These are phyloP conservation scores for Chaetoscypha palmicola DNA, from an alignment of 2,329 filamentous ascomycete species.

Conservation along the genomic window DNA sequence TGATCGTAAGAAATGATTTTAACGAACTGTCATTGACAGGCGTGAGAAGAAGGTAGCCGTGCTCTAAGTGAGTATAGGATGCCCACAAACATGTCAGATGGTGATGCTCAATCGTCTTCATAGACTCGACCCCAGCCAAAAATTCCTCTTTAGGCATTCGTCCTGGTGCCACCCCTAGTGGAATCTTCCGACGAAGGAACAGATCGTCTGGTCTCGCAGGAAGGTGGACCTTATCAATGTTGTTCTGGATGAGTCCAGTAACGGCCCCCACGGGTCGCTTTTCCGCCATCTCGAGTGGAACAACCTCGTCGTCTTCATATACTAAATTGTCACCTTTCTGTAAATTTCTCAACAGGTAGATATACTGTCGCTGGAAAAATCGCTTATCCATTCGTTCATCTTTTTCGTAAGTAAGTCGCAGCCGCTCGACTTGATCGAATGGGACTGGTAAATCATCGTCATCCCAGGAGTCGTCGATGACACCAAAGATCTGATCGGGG, in stretches of 20 bases:
- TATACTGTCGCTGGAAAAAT: constrained; percentile 65
- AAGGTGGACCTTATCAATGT: constrained; percentile 54
- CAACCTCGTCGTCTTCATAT: constrained; percentile 60
- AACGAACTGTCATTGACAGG: constrained; percentile 61
- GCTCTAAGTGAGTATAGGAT: constrained; percentile 59
- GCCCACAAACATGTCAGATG: constrained; percentile 66
- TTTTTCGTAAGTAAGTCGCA: constrained; percentile 51
- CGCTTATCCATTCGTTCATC: constrained; percentile 59
- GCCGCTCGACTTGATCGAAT: constrained; percentile 55
- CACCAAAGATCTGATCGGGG: constrained; percentile 66
- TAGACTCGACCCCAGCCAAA: constrained; percentile 50
- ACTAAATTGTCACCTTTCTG: constrained; percentile 52
- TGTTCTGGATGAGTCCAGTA: constrained; percentile 33
- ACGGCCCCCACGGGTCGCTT: constrained; percentile 41
- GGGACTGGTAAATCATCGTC: constrained; percentile 67
- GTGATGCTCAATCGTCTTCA: constrained; percentile 54
- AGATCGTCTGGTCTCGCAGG: constrained; percentile 52
- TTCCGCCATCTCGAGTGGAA: constrained; percentile 62
- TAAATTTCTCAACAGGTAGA: constrained; percentile 60
- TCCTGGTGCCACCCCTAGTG: constrained; percentile 41
- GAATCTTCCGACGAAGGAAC: constrained; percentile 52
- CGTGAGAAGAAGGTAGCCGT: constrained; percentile 59
- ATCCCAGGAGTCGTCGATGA: constrained; percentile 71
- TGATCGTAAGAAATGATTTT: constrained; percentile 58
- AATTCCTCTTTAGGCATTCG: constrained; percentile 48